These are phyloP conservation scores for Salix koriyanagi DNA, from an alignment of 345 rosid genomes.

Conservation along the genomic window DNA sequence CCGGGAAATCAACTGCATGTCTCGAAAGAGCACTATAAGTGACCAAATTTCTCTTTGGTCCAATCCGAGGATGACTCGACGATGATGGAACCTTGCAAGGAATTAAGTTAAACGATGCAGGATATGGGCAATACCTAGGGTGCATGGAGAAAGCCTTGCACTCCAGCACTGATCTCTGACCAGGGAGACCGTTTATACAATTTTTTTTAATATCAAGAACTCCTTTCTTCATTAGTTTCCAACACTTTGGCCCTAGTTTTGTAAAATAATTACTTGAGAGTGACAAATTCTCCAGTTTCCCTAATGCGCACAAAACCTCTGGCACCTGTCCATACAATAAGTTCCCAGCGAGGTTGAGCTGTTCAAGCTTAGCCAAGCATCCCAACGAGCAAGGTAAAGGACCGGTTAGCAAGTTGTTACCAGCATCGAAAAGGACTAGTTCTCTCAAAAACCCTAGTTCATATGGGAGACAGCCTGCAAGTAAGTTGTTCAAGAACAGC, in stretches of 20 bases:
- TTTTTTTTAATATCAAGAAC: conserved; percentile 36
- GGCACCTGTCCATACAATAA: conserved; percentile 38
- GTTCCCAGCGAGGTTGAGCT: conserved; percentile 39
- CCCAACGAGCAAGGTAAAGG: conserved; percentile 42
- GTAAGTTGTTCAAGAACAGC: conserved; percentile 31
- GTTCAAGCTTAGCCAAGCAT: conserved; percentile 35
- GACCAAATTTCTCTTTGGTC: conserved; percentile 18
- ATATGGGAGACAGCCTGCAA: conserved; percentile 40
- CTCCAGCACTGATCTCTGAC: conserved; percentile 37
- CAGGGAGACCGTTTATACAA: conserved; percentile 32
- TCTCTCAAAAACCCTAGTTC: conserved; percentile 37
- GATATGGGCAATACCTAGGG: conserved; percentile 16
- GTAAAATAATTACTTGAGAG: conserved; percentile 42
- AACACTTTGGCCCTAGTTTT: conserved; percentile 32
- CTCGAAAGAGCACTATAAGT: conserved; percentile 22
- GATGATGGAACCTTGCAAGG: conserved; percentile 28
- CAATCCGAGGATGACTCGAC: neutral
- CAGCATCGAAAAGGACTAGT: conserved; percentile 35
- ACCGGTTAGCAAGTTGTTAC: conserved; percentile 39
- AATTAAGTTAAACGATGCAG: conserved; percentile 12
- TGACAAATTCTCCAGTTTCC: conserved; percentile 26
- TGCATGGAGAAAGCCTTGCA: conserved; percentile 26
- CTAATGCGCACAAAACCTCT: conserved; percentile 30
- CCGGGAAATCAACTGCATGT: neutral
- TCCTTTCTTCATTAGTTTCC: conserved; percentile 24